Percentiles rank a stretch among this genome's conserved stretches.
Evolutionary conservation across 345 rosid species (phyloP).

Genomic region (Salix exigua): DNA sequence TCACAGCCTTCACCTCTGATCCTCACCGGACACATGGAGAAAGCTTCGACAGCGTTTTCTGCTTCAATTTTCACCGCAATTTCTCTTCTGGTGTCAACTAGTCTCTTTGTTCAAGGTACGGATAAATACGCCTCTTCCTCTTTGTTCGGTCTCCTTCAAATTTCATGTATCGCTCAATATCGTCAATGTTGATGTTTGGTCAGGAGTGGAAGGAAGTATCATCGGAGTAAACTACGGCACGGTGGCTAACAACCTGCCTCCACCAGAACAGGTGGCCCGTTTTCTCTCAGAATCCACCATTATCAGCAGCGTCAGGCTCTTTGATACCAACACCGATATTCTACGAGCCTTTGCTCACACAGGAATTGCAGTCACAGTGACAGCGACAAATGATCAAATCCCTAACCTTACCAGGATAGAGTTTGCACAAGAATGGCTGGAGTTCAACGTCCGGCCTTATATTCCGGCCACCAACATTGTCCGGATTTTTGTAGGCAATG

Average conservation of each 20-base stretch:
- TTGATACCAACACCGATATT: constrained; percentile 51
- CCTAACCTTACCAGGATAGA: constrained; percentile 50
- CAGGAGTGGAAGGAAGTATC: constrained; percentile 45
- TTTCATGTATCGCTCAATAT: too few relatives aligned
- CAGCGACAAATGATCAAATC: constrained; percentile 67
- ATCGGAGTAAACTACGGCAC: constrained; percentile 80
- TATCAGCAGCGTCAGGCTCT: constrained; percentile 64
- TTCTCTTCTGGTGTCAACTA: constrained; percentile 10
- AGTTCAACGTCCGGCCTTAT: constrained; percentile 48
- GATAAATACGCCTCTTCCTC: too few relatives aligned
- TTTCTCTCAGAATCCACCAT: constrained; percentile 67
- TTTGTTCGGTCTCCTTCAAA: background rate
- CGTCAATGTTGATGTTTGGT: background rate
- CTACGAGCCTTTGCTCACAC: constrained; percentile 66
- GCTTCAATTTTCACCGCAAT: constrained; percentile 10
- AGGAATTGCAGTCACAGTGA: constrained; percentile 54
- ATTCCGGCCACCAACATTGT: constrained; percentile 60
- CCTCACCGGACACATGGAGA: constrained; percentile 6
- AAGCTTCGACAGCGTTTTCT: background rate
- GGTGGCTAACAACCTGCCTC: constrained; percentile 66
- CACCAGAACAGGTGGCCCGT: constrained; percentile 61
- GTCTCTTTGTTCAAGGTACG: constrained; percentile 24
- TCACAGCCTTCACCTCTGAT: background rate
- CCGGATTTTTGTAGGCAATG: constrained; percentile 82
- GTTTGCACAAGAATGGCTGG: constrained; percentile 62